Percentiles rank a stretch among this genome's conserved stretches.
phyloP scores from a whole-genome alignment of 768 basidiomycete genomes.

The Arthromyces matolae region DNA sequence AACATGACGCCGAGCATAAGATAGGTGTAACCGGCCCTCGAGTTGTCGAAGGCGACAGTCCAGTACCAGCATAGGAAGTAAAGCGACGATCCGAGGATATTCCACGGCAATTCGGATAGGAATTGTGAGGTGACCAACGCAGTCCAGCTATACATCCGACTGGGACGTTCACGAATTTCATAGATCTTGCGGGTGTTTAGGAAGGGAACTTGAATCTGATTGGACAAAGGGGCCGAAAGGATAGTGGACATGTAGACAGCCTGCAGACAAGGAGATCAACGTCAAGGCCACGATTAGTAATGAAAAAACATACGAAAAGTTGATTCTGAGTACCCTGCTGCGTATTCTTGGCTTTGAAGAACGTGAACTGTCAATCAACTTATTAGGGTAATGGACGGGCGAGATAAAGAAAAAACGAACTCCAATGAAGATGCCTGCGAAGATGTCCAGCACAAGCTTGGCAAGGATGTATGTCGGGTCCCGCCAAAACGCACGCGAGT shows the following conservation, averaged over 20 bases:
- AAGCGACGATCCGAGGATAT: conserved; percentile 53
- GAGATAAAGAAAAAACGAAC: conserved; percentile 24
- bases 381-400: conserved; percentile 5
- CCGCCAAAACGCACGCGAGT: conserved; percentile 48
- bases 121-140: conserved; percentile 55
- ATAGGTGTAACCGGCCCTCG: conserved; percentile 57
- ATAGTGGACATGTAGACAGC: conserved; percentile 58
- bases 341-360: conserved; percentile 52
- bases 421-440: conserved; percentile 52
- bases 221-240: conserved; percentile 47
- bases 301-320: conserved; percentile 47
- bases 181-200: conserved; percentile 60
- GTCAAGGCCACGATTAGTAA: not conserved
- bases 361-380: conserved; percentile 45
- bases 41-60: conserved; percentile 57
- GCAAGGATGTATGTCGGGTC: conserved; percentile 58
- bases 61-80: conserved; percentile 75
- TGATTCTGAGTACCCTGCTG: conserved; percentile 62
- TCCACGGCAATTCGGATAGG: conserved; percentile 61
- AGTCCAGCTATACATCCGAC: conserved; percentile 63
- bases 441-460: conserved; percentile 53
- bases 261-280: conserved; percentile 22
- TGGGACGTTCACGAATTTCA: conserved; percentile 64
- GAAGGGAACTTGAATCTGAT: conserved; percentile 64
- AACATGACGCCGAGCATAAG: conserved; percentile 53